These are phyloP conservation scores for Phaffia australis DNA, from an alignment of 768 basidiomycete species.

Conservation along the genomic window DNA sequence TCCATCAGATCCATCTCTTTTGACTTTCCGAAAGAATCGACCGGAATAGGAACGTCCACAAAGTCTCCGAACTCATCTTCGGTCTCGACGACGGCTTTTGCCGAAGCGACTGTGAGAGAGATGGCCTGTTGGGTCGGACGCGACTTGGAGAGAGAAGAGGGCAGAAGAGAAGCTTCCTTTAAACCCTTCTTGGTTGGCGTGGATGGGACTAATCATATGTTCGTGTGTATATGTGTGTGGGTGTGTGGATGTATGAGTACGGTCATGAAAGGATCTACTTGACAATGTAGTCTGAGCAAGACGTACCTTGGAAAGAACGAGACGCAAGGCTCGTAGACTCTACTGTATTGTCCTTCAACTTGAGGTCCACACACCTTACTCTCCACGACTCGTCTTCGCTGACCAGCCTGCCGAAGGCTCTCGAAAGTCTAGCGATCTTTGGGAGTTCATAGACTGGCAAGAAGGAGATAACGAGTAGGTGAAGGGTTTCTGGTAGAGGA, in stretches of 20 bases:
- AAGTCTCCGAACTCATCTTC: conserved; percentile 40
- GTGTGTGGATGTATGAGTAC: not conserved
- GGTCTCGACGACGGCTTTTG: conserved; percentile 3
- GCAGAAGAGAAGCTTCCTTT: conserved; percentile 31
- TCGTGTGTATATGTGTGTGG: not conserved
- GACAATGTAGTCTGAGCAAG: no score
- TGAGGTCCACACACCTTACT: conserved; percentile 47
- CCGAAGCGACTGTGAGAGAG: not conserved
- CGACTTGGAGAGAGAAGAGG: conserved; percentile 44
- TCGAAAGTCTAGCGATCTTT: conserved; percentile 56
- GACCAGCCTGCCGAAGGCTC: conserved; percentile 53
- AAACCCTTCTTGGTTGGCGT: not conserved
- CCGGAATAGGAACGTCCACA: conserved; percentile 23
- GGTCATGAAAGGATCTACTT: no score
- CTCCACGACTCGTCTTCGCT: conserved; percentile 73
- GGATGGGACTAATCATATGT: conserved; percentile 3
- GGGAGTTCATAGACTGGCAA: conserved; percentile 73
- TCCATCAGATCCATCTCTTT: conserved; percentile 34
- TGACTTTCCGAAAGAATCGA: not conserved
- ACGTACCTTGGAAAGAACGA: not conserved
- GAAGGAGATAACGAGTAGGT: conserved; percentile 59
- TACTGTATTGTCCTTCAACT: conserved; percentile 5
- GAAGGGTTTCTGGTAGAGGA: conserved; percentile 63
- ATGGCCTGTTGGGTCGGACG: conserved; percentile 17
- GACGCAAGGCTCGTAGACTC: not conserved